Evolutionary conservation across 2,329 filamentous ascomycete species (phyloP).

Genomic region (Fusarium vanettenii): DNA sequence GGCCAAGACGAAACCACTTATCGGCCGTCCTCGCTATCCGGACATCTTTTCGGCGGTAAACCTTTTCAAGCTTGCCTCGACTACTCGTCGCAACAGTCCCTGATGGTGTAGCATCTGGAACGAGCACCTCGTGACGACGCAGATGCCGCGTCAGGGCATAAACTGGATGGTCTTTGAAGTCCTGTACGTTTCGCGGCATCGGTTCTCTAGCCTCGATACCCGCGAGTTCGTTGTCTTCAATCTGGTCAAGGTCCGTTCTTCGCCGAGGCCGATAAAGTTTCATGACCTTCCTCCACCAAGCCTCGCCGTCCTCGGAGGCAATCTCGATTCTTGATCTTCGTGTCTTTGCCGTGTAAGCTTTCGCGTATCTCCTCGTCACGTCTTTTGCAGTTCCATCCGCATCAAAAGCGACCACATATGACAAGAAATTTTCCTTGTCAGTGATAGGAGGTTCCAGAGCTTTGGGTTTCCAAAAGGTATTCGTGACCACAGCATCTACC

Average conservation of each 20-base stretch:
- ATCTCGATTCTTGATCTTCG: constrained; percentile 81
- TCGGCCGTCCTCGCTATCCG: constrained; percentile 81
- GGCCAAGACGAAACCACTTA: constrained; percentile 90
- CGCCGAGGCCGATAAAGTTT: constrained; percentile 56
- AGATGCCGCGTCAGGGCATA: constrained; percentile 90
- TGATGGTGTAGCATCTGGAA: constrained; percentile 74
- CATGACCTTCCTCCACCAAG: constrained; percentile 67
- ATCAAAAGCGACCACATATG: constrained; percentile 88
- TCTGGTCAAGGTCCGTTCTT: constrained; percentile 77
- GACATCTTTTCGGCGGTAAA: constrained; percentile 87
- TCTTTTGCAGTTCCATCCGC: constrained; percentile 82
- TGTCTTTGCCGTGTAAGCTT: constrained; percentile 92
- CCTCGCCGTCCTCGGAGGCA: constrained; percentile 58
- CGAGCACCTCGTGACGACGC: constrained; percentile 83
- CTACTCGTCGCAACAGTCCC: constrained; percentile 81
- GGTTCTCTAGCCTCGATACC: constrained; percentile 79
- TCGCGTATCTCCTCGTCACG: constrained; percentile 88
- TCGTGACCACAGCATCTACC: constrained; percentile 86
- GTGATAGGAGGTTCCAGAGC: constrained; percentile 85
- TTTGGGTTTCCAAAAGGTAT: constrained; percentile 77
- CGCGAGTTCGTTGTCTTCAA: constrained; percentile 82
- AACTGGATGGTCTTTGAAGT: constrained; percentile 87
- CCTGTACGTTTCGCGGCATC: constrained; percentile 86
- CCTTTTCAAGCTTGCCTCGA: constrained; percentile 74
- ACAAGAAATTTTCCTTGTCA: constrained; percentile 80